These are phyloP conservation scores for Peribolospora kevripleyi DNA, from an alignment of 768 basidiomycete species.

Conservation along the genomic window DNA sequence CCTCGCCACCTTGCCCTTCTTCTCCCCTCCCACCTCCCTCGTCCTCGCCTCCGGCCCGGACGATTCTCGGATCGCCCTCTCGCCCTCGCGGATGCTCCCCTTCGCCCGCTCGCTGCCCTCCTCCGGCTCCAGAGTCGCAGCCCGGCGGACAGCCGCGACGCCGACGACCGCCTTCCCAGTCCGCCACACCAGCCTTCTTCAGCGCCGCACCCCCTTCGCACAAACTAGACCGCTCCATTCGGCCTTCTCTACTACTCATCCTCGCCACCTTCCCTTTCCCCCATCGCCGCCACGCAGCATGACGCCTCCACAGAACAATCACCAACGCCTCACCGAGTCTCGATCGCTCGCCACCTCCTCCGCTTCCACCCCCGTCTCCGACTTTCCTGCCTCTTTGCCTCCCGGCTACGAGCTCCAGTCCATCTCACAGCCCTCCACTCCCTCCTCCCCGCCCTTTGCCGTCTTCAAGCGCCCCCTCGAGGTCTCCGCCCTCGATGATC, in stretches of 20 bases:
- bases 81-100: too few relatives aligned
- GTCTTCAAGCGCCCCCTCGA: slow-evolving; percentile 38
- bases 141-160: too few relatives aligned
- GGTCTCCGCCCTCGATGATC: slow-evolving; percentile 50
- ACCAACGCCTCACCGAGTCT: too few relatives aligned
- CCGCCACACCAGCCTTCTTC: too few relatives aligned
- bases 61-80: background rate
- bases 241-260: too few relatives aligned
- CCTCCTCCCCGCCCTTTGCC: slow-evolving; percentile 18
- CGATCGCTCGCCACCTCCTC: background rate
- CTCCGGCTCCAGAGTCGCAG: too few relatives aligned
- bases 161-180: too few relatives aligned
- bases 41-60: slow-evolving; percentile 4
- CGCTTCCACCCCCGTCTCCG: background rate
- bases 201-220: background rate
- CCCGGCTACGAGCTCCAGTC: background rate
- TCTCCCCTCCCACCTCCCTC: background rate
- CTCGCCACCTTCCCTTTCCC: too few relatives aligned
- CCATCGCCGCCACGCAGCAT: too few relatives aligned
- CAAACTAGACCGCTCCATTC: background rate
- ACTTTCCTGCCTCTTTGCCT: slow-evolving; percentile 1
- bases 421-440: background rate
- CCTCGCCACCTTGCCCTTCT: too few relatives aligned
- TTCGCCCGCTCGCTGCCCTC: too few relatives aligned
- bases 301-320: too few relatives aligned